Evolutionary conservation across 148 eudicot genomes (phyloP).

Genomic region (Vaccinium macrocarpon): DNA sequence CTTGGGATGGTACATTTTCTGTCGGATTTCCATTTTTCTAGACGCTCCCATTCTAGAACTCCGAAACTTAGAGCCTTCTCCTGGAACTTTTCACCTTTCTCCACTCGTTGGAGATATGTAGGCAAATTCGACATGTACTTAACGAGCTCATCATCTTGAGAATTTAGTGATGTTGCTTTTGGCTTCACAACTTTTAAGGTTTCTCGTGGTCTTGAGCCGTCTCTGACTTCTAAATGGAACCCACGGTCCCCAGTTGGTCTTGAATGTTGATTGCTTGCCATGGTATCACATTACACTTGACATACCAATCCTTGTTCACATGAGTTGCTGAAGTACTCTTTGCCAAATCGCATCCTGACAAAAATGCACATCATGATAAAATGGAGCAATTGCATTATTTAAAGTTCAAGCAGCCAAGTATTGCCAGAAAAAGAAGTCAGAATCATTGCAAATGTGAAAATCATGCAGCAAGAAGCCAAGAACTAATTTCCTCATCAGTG

Average conservation of each 20-base stretch:
- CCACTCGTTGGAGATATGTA: constrained; percentile 57
- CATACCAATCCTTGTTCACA: neutral
- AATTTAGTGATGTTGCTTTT: constrained; percentile 30
- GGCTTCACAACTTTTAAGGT: constrained; percentile 40
- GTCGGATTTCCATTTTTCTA: constrained; percentile 66
- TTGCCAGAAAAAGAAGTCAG: neutral
- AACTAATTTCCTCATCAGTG: neutral
- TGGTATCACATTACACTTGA: constrained; percentile 20
- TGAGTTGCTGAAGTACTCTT: neutral
- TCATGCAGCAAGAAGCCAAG: neutral
- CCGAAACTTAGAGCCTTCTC: constrained; percentile 68
- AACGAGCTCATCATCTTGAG: constrained; percentile 62
- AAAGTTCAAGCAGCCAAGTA: neutral
- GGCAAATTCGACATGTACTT: constrained; percentile 86
- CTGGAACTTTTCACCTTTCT: constrained; percentile 48
- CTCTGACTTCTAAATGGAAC: constrained; percentile 31
- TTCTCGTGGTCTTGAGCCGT: constrained; percentile 33
- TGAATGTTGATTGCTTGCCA: constrained; percentile 29
- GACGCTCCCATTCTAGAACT: constrained; percentile 78
- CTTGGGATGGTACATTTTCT: constrained; percentile 23
- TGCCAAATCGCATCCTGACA: neutral
- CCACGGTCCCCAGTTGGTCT: constrained; percentile 25
- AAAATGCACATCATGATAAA: neutral
- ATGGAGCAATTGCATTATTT: neutral
- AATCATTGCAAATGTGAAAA: neutral